Evolutionary conservation across 805 yeast genomes (phyloP), one percentile per base, ranked within the genome.

Genomic region (Ogataea thermomethanolica): DNA sequence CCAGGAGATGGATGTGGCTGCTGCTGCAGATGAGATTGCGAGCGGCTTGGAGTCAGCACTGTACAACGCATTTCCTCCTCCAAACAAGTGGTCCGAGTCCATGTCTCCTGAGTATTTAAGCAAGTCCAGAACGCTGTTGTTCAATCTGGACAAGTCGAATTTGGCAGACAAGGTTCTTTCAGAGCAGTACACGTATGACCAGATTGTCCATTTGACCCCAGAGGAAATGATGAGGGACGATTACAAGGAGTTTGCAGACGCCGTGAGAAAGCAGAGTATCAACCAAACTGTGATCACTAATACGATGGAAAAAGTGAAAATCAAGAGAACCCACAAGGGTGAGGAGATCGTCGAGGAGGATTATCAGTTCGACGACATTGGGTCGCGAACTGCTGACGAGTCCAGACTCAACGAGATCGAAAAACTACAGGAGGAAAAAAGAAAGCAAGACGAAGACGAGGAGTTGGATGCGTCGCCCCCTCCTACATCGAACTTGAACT

Each of bases 311-410:
- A 77, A 70, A 24, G 88, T 88, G 12, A 72, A 80, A 32, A 77
- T 86, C 49, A 71, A 87, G 50, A 72, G 88, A 53, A 86, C 96
- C 3, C 95, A 88, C 58, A 85, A 84, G 59, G 96, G 96, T 20
- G 95, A 89, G 46, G 90, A 84, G 55, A 59, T 84, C n/a, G 71
- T 86, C 5, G 95, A 84, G 29, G 76, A 70, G 17, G 75, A 70
- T 28, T 59, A 56, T 34, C 59, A 57, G 26, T 54, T 56, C 44
- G 55, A 53, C 37, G 53, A 53, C 33, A 37, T 50, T 8, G 46
- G 30, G 8, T 41, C 53, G 5, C 40, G 42, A 34, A 43, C 44
- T 26, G 53, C 49, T 12, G 54, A 53, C 17, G 53, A 54, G 44
- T 45, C 50, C 12, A 43, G 58, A 37, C 41, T 51, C 33, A 53